These are phyloP conservation scores for Chrysochromulina tobinii DNA, from an alignment of 78 protist species.

Conservation along the genomic window DNA sequence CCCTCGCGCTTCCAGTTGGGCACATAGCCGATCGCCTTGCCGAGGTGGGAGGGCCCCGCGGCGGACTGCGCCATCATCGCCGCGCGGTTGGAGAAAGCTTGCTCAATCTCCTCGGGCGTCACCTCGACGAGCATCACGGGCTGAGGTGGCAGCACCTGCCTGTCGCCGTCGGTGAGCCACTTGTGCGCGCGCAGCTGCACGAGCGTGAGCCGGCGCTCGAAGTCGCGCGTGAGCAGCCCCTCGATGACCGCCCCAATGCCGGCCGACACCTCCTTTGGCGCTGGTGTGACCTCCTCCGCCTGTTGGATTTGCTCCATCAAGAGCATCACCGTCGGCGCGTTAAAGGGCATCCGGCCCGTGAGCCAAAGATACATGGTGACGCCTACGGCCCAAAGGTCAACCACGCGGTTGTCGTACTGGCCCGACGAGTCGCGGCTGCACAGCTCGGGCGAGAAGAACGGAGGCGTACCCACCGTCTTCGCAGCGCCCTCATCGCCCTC, in stretches of 20 bases:
- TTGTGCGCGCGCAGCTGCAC: not conserved
- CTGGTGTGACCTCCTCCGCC: not conserved
- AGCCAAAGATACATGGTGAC: slow-evolving; percentile 50
- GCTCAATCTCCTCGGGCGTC: no score
- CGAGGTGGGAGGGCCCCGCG: no score
- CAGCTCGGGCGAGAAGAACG: no score
- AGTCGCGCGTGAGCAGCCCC: not conserved
- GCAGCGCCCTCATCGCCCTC: no score
- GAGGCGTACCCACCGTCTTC: no score
- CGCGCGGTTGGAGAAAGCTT: no score
- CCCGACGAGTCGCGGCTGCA: not conserved
- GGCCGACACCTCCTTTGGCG: not conserved
- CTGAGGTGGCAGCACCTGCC: not conserved
- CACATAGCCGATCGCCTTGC: no score
- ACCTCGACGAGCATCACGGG: not conserved
- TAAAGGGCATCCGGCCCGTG: slow-evolving; percentile 47
- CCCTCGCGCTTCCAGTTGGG: no score
- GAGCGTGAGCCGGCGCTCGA: not conserved
- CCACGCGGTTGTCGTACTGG: slow-evolving; percentile 9
- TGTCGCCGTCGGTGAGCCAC: not conserved
- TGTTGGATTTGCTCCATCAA: not conserved
- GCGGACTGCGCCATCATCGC: no score
- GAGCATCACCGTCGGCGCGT: not conserved
- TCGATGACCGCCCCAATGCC: not conserved
- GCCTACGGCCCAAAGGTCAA: slow-evolving; percentile 67